A percentile compares a stretch with the other conserved stretches of the same genome.
phyloP scores from a whole-genome alignment of 2,329 filamentous ascomycete species.

The Dactylonectria macrodidyma region DNA sequence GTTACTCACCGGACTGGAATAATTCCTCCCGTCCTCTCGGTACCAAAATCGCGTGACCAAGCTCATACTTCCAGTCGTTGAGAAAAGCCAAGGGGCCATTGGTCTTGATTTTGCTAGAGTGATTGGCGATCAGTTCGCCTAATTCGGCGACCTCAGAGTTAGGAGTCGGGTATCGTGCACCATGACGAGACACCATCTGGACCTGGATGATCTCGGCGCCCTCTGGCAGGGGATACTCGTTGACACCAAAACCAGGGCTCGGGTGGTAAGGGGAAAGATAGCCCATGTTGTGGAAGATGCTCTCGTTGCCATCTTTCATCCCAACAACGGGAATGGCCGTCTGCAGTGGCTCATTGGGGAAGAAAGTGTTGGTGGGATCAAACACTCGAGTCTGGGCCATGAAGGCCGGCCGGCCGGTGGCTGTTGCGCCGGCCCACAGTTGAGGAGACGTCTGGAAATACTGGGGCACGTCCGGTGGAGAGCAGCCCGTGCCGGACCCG shows the following conservation, averaged over 20 bases:
- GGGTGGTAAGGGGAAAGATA: slow-evolving; percentile 78
- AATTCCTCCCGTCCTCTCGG: slow-evolving; percentile 81
- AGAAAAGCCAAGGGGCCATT: slow-evolving; percentile 75
- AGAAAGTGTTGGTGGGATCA: slow-evolving; percentile 75
- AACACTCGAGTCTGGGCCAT: slow-evolving; percentile 80
- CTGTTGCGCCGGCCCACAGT: slow-evolving; percentile 75
- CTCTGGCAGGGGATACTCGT: slow-evolving; percentile 77
- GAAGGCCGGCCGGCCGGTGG: slow-evolving; percentile 79
- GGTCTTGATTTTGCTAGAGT: slow-evolving; percentile 67
- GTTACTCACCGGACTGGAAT: slow-evolving; percentile 70
- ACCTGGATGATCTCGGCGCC: slow-evolving; percentile 80
- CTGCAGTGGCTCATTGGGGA: slow-evolving; percentile 79
- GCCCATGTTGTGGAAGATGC: slow-evolving; percentile 81
- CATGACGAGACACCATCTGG: slow-evolving; percentile 81
- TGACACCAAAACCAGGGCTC: slow-evolving; percentile 80
- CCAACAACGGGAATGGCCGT: slow-evolving; percentile 78
- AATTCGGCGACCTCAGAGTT: slow-evolving; percentile 69
- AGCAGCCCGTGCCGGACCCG: slow-evolving; percentile 41
- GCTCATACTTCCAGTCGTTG: slow-evolving; percentile 77
- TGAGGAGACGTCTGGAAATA: slow-evolving; percentile 75
- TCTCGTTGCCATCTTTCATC: slow-evolving; percentile 68
- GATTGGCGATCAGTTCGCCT: slow-evolving; percentile 70
- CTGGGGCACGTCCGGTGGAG: slow-evolving; percentile 65
- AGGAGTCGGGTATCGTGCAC: slow-evolving; percentile 79
- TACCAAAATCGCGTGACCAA: slow-evolving; percentile 81